Evolutionary conservation across 2,329 filamentous ascomycete genomes (phyloP), one percentile per base, ranked within the genome.

Genomic region (Canariomyces notabilis): DNA sequence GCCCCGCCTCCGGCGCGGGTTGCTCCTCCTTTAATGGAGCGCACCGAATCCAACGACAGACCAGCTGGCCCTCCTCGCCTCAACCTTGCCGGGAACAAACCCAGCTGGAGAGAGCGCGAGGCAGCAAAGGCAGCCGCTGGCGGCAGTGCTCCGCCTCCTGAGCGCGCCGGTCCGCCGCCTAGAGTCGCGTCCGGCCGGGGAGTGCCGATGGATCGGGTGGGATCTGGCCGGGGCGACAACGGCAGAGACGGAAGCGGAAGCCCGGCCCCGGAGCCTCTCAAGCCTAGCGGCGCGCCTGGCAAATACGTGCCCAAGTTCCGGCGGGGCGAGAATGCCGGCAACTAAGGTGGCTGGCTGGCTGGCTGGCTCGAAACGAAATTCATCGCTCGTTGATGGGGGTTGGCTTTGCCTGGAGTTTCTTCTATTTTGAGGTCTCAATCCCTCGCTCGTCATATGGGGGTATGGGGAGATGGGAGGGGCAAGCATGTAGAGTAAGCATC

Each of bases 31-130:
- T 55, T 62, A 7, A 61, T 67, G 54, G 69, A 70, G 49, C 65
- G 67, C 19, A 64, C 67, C 37, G 75, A 74, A 43, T 72, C 68
- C 50, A 65, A 59, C 64, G 67, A 73, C 50, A 63, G 73, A 22
- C 68, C 44, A 16, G 43, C 47, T 49, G 61, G 67, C 11, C 73
- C 78, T 48, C 79, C 79, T 23, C 75, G 77, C 52, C 68, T 83
- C 54, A 69, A 72, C 47, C 67, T 83, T 48, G 66, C 70, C 43
- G 70, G 74, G 52, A 68, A 65, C 53, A 73, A 76, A 5, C 61
- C 70, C 35, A 73, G 70, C 59, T 84, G 80, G 80, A 77, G 80
- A 67, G 80, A 83, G 15, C 71, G 78, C 42, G 65, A 77, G 60
- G 74, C 75, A 22, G 72, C 73, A 41, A 79, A 72, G 65, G 58